phyloP scores from a whole-genome alignment of 2,329 filamentous ascomycete species.

The Arthrinium puccinioides region DNA sequence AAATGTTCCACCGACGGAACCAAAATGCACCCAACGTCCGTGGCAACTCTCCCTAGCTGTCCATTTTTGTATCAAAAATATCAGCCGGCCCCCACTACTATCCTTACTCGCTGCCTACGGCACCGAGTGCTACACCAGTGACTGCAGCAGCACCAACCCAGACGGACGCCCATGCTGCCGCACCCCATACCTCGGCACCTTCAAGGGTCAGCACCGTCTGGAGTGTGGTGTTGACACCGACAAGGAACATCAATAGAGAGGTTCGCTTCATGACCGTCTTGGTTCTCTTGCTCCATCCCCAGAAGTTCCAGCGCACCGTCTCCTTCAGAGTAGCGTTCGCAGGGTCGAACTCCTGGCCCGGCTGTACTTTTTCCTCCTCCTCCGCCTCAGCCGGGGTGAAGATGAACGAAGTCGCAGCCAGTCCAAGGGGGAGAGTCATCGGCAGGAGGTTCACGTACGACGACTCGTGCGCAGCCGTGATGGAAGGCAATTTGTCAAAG shows the following conservation, averaged over 20 bases:
- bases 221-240: conserved; percentile 52
- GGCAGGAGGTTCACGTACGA: conserved; percentile 55
- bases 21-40: too few relatives aligned
- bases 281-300: conserved; percentile 57
- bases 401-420: conserved; percentile 68
- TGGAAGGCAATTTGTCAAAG: conserved; percentile 64
- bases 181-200: conserved; percentile 64
- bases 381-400: conserved; percentile 60
- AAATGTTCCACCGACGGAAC: too few relatives aligned
- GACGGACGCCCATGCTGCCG: conserved; percentile 62
- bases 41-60: too few relatives aligned
- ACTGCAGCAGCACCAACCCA: conserved; percentile 63
- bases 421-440: conserved; percentile 51
- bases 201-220: conserved; percentile 60
- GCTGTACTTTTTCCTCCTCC: conserved; percentile 38
- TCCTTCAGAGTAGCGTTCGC: conserved; percentile 58
- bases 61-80: too few relatives aligned
- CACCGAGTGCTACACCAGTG: conserved; percentile 48
- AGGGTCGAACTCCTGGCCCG: conserved; percentile 50
- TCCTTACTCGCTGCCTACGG: conserved; percentile 41
- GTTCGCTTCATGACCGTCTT: conserved; percentile 62
- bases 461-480: conserved; percentile 60
- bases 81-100: background rate
- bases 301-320: conserved; percentile 66
- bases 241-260: conserved; percentile 47